phyloP scores from a whole-genome alignment of 148 eudicot species.

The Rhododendron simsii region DNA sequence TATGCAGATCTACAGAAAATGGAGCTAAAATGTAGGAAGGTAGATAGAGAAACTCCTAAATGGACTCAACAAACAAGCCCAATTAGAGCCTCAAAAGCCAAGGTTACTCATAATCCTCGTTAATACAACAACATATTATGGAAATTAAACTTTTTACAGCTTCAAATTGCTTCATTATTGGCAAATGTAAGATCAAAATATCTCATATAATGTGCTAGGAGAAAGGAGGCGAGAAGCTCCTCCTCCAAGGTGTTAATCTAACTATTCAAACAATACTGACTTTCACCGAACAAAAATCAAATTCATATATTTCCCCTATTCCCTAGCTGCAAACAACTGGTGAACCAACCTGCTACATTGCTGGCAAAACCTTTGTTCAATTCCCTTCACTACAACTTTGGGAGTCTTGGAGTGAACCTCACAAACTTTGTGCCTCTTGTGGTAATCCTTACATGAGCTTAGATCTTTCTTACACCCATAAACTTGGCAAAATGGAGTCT shows the following conservation, averaged over 20 bases:
- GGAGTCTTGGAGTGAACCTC: conserved; percentile 43
- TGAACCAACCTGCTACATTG: conserved; percentile 89
- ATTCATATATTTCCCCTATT: background rate
- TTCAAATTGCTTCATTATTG: background rate
- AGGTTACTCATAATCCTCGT: background rate
- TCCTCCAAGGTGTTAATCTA: too few species aligned
- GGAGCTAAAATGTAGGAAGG: background rate
- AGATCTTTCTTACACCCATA: conserved; percentile 48
- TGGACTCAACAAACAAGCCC: background rate
- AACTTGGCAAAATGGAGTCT: conserved; percentile 36
- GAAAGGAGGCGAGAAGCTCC: too few species aligned
- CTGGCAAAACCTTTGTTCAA: conserved; percentile 93
- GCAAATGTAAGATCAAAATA: background rate
- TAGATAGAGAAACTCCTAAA: background rate
- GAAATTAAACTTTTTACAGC: background rate
- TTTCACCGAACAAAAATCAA: too few species aligned
- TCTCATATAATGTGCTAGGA: background rate
- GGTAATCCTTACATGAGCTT: conserved; percentile 35
- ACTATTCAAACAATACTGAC: too few species aligned
- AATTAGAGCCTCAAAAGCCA: background rate
- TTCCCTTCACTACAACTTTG: conserved; percentile 76
- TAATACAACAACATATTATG: background rate
- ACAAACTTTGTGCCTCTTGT: conserved; percentile 50
- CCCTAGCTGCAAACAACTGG: background rate
- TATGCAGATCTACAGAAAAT: background rate